Conservation (phyloP, 306 rosid species). For the Trichosanthes cucumerina region DNA sequence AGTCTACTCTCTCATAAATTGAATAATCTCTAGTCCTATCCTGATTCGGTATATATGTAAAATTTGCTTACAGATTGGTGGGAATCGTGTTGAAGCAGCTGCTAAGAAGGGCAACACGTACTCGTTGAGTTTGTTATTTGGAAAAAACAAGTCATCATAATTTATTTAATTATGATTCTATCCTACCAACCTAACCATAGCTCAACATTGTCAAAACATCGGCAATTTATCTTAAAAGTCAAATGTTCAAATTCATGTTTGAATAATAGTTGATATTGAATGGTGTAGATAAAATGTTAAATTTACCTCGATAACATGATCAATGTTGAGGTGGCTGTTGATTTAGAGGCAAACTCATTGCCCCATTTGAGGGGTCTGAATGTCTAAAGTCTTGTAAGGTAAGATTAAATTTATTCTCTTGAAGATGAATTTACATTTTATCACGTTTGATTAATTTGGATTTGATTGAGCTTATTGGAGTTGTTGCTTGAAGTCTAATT, state of each 20-base stretch:
- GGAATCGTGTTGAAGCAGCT: constrained; percentile 73
- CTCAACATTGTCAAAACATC: background rate
- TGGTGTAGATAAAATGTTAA: too few relatives aligned
- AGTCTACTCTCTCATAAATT: background rate
- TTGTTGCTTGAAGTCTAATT: too few relatives aligned
- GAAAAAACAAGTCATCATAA: constrained; percentile 54
- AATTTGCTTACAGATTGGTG: constrained; percentile 42
- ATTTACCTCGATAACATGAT: too few relatives aligned
- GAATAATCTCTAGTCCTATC: background rate
- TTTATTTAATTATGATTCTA: background rate
- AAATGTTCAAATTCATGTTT: background rate
- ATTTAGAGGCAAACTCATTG: too few relatives aligned
- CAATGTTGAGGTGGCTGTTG: too few relatives aligned
- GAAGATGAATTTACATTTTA: too few relatives aligned
- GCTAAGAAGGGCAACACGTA: constrained; percentile 64
- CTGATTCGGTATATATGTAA: background rate
- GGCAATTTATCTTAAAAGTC: background rate
- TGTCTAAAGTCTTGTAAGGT: too few relatives aligned
- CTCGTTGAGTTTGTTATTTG: constrained; percentile 59
- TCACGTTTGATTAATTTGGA: too few relatives aligned
- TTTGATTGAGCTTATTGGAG: too few relatives aligned
- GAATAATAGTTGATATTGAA: too few relatives aligned
- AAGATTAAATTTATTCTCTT: too few relatives aligned
- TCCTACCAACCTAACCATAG: background rate
- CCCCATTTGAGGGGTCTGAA: too few relatives aligned